Conservation (phyloP, 1,284 basidiomycete species). For the Somion occarium region DNA sequence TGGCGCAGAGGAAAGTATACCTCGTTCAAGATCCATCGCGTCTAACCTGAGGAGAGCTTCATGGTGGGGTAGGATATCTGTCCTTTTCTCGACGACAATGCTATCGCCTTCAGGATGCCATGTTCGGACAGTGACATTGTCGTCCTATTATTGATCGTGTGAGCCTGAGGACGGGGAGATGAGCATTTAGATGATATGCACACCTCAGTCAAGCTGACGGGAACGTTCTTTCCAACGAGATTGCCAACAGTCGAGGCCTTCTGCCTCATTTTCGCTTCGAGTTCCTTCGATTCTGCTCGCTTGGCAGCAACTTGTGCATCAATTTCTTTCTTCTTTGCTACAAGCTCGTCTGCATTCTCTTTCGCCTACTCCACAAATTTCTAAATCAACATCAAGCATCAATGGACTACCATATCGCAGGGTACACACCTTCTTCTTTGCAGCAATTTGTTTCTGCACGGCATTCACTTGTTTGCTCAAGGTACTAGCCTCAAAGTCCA, state of each 20-base stretch:
- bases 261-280: conserved; percentile 74
- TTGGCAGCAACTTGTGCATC: conserved; percentile 78
- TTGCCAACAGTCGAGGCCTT: conserved; percentile 88
- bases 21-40: conserved; percentile 95
- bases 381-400: not conserved
- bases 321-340: conserved; percentile 74
- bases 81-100: conserved; percentile 52
- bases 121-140: conserved; percentile 78
- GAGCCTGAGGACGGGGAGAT: not conserved
- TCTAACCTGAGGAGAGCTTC: conserved; percentile 93
- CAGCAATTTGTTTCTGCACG: conserved; percentile 90
- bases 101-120: conserved; percentile 87
- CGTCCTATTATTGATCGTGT: conserved; percentile 54
- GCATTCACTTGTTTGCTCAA: conserved; percentile 84
- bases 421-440: conserved; percentile 80
- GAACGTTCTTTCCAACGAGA: conserved; percentile 84
- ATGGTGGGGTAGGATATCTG: conserved; percentile 90
- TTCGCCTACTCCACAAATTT: conserved; percentile 76
- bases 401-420: not conserved
- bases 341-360: conserved; percentile 84
- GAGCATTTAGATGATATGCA: conserved; percentile 13
- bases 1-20: conserved; percentile 32
- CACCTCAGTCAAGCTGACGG: conserved; percentile 88
- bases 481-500: conserved; percentile 81
- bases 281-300: conserved; percentile 73